Conservation (phyloP, 2,329 filamentous ascomycete species). For the Fusarium goolgardi region DNA sequence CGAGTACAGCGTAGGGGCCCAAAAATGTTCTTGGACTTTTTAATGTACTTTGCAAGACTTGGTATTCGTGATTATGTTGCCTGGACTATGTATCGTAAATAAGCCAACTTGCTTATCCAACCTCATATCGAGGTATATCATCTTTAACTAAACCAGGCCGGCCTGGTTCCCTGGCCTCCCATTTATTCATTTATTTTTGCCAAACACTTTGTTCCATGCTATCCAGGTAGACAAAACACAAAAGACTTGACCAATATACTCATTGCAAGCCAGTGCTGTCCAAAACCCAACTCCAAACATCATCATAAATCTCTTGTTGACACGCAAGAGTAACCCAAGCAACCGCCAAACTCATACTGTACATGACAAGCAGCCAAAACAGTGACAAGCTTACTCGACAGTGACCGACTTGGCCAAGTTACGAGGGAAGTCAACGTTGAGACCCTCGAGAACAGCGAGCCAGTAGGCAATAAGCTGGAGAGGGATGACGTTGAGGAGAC, state of each 20-base stretch:
- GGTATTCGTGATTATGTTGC: slow-evolving; percentile 42
- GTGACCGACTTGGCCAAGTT: slow-evolving; percentile 99
- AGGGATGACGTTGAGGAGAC: slow-evolving; percentile 96
- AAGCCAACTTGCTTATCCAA: slow-evolving; percentile 34
- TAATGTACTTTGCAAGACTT: slow-evolving; percentile 22
- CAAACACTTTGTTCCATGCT: slow-evolving; percentile 36
- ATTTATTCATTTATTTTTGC: slow-evolving; percentile 42
- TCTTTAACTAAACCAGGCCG: slow-evolving; percentile 44
- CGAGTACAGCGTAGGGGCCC: slow-evolving; percentile 14
- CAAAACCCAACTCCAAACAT: slow-evolving; percentile 47
- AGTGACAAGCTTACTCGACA: slow-evolving; percentile 78
- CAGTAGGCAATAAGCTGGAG: slow-evolving; percentile 99
- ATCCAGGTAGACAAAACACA: slow-evolving; percentile 42
- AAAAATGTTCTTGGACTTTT: background rate
- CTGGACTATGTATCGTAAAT: slow-evolving; percentile 35
- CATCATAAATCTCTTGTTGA: slow-evolving; percentile 43
- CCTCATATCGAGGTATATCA: slow-evolving; percentile 33
- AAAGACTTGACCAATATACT: slow-evolving; percentile 39
- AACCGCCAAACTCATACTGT: slow-evolving; percentile 38
- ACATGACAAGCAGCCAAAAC: slow-evolving; percentile 34
- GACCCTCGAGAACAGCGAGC: slow-evolving; percentile 93
- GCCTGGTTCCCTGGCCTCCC: slow-evolving; percentile 40
- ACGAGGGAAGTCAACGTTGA: slow-evolving; percentile 98
- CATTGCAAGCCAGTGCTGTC: slow-evolving; percentile 45
- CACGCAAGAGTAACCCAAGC: slow-evolving; percentile 35